Evolutionary conservation across 371 early-diverging fungal genomes (phyloP).

Genomic region (Mortierella sp.): DNA sequence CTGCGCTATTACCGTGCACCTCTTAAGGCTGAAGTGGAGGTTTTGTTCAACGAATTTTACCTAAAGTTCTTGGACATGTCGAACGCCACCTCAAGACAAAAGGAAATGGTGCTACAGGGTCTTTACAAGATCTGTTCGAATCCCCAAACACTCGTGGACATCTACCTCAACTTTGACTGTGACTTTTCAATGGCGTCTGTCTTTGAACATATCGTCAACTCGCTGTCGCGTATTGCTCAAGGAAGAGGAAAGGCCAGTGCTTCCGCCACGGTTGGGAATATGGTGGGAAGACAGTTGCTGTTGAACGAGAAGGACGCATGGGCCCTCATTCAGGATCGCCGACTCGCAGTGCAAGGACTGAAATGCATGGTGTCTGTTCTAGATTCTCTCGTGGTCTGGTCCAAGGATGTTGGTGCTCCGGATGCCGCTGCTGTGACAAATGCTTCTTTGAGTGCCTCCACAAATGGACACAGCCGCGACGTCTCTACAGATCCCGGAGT

Average conservation of each 20-base stretch:
- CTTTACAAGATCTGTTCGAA: conserved; percentile 73
- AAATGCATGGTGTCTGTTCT: conserved; percentile 60
- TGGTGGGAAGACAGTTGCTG: conserved; percentile 52
- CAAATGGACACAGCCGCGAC: conserved; percentile 27
- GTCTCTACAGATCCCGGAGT: conserved; percentile 18
- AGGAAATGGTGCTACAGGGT: conserved; percentile 61
- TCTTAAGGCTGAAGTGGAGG: conserved; percentile 81
- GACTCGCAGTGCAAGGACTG: conserved; percentile 53
- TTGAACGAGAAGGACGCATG: conserved; percentile 53
- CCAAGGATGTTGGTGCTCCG: conserved; percentile 56
- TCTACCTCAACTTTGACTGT: conserved; percentile 98
- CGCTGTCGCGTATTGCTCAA: conserved; percentile 67
- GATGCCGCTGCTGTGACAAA: conserved; percentile 22
- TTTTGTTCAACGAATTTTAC: conserved; percentile 82
- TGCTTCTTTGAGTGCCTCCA: not conserved
- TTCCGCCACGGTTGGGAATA: conserved; percentile 44
- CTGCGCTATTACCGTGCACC: conserved; percentile 65
- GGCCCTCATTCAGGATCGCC: conserved; percentile 54
- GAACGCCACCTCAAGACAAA: conserved; percentile 55
- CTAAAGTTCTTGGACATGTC: conserved; percentile 73
- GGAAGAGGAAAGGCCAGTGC: conserved; percentile 53
- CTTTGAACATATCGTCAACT: conserved; percentile 80
- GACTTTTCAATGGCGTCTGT: conserved; percentile 81
- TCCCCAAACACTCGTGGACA: conserved; percentile 91
- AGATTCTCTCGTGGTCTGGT: conserved; percentile 70